Evolutionary conservation across 768 basidiomycete genomes (phyloP).

Genomic region (Chiua virens): DNA sequence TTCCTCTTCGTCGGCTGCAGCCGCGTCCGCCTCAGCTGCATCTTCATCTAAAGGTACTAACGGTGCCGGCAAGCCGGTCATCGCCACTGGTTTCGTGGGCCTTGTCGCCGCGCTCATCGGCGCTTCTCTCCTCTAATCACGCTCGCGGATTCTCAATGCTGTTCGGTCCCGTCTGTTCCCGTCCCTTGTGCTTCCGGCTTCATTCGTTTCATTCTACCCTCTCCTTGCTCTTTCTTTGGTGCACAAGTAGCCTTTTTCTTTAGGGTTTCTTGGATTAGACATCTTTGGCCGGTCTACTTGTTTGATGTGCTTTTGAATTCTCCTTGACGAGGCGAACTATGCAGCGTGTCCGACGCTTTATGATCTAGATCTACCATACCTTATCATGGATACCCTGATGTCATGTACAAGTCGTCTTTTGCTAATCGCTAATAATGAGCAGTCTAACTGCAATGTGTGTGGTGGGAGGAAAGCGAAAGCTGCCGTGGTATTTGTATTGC

Average conservation of each 20-base stretch:
- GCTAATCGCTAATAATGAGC: neutral
- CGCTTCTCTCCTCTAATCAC: constrained; percentile 21
- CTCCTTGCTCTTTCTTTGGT: neutral
- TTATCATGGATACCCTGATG: neutral
- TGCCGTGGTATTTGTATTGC: too few relatives aligned
- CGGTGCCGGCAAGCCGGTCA: constrained; percentile 23
- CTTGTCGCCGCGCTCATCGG: constrained; percentile 22
- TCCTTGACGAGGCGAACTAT: constrained; percentile 3
- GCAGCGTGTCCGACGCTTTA: too few relatives aligned
- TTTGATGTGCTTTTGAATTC: neutral
- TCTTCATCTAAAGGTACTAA: neutral
- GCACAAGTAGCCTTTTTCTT: neutral
- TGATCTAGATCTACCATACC: neutral
- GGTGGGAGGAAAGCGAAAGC: too few relatives aligned
- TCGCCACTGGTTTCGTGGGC: constrained; percentile 25
- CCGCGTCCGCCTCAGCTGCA: constrained; percentile 1
- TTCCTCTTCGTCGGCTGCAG: neutral
- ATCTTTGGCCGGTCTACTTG: neutral
- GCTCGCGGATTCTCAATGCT: neutral
- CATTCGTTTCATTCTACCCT: neutral
- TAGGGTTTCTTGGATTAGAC: neutral
- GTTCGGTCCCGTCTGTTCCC: too few relatives aligned
- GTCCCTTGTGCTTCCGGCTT: neutral
- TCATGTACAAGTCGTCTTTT: neutral
- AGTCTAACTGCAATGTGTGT: neutral